phyloP scores from a whole-genome alignment of 495 filamentous ascomycete species.

The Xylaria venustula region DNA sequence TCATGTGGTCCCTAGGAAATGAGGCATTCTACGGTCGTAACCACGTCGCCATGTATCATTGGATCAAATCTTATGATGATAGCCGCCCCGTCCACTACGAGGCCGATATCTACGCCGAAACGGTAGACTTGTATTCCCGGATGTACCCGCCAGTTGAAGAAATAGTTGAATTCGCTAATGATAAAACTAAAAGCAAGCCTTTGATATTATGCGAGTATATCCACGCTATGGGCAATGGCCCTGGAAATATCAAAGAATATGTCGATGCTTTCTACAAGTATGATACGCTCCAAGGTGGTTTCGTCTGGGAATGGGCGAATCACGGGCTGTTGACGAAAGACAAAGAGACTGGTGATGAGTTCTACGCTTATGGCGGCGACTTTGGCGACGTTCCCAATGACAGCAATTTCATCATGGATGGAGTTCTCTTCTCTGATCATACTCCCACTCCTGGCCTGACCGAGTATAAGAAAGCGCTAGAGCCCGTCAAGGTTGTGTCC shows the following conservation, averaged over 20 bases:
- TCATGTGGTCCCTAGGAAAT: conserved; percentile 72
- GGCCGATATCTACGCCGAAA: conserved; percentile 55
- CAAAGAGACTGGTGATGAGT: conserved; percentile 47
- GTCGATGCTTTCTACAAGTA: conserved; percentile 57
- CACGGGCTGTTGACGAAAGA: conserved; percentile 59
- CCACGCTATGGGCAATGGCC: conserved; percentile 74
- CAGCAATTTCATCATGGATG: conserved; percentile 65
- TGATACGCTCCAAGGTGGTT: conserved; percentile 63
- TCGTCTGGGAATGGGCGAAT: conserved; percentile 75
- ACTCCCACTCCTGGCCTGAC: conserved; percentile 56
- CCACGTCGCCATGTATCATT: conserved; percentile 62
- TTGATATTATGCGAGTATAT: conserved; percentile 67
- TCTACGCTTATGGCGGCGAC: conserved; percentile 67
- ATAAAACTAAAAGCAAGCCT: conserved; percentile 50
- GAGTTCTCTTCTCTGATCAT: conserved; percentile 58
- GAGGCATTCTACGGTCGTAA: conserved; percentile 68
- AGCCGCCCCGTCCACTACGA: conserved; percentile 66
- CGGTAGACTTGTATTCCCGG: conserved; percentile 63
- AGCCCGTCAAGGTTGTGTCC: conserved; percentile 47
- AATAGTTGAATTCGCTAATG: conserved; percentile 46
- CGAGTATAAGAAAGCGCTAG: conserved; percentile 61
- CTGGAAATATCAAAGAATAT: conserved; percentile 65
- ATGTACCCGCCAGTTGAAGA: conserved; percentile 62
- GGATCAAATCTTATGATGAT: conserved; percentile 54
- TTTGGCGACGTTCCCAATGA: conserved; percentile 67